Base-by-base conservation (phyloP, 2,329 filamentous ascomycete species). In the Aaosphaeria arxii region DNA sequence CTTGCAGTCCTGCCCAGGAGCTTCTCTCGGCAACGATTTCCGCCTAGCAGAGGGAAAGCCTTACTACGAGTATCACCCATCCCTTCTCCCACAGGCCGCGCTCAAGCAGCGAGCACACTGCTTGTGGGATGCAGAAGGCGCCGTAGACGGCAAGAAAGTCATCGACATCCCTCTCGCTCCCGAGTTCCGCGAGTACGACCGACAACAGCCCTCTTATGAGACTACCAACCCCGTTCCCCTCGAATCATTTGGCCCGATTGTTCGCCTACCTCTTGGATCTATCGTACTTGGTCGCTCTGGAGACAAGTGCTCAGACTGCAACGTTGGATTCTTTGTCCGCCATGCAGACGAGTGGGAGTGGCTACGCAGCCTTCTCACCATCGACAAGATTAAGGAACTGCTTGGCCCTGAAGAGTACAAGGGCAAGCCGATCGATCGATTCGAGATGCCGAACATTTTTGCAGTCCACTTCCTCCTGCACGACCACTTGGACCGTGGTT, bases 401-500 rank as follows among this genome's bases (percentile, higher is more conserved):
- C 48, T 66, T 4, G 71, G 44, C 51, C 55, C 57, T 1, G 59
- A 66, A 7, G 61, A 69, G 30, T 66, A 61, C 44, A 63, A 60
- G 35, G 53, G 56, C 1, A 59, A 63, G 35, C 46, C 71, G 13
- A 63, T 74, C 36, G 69, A 72, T 52, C 58, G 70, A 1, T 68
- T 70, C 42, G 70, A 74, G 51, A 62, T 74, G 51, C 63, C 62
- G 1, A 59, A 66, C 11, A 64, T 74, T 17, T 54, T 58, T 29
- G 70, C 71, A 2, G 70, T 74, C 40, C 71, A 74, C 53, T 73
- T 74, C 50, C 54, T 77, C 38, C 55, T 78, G 24, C 68, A 76
- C 46, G 75, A 77, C 52, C 74, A 77, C 52, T 59, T 77, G 6
- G 73, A 76, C 44, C 62, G 73, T 0, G 73, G 74, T 0, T 75